Evolutionary conservation across 441 rosid species (phyloP), one percentile per base, ranked within the genome.

Genomic region (Isatis lusitanica): DNA sequence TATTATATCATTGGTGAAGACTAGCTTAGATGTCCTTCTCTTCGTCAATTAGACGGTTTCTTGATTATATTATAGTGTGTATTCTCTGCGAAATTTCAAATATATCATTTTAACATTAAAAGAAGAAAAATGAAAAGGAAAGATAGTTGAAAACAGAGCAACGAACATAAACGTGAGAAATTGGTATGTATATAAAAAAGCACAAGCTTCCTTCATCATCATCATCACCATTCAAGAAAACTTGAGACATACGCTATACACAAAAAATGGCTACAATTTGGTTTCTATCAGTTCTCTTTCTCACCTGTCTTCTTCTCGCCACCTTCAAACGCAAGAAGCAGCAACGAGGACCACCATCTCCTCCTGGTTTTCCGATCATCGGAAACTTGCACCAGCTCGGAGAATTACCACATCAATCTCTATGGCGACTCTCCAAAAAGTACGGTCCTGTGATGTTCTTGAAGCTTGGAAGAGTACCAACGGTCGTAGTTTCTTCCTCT

Each of bases 311-410:
- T 40, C 44, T 74, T 58, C 26, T 74, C 6, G 13, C 66, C 36
- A 43, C 2, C 17, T 16, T 53, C 18, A 63, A 63, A 56, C 57
- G 17, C 57, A 55, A 62, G 69, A 64, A 44, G 17, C 57, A 18
- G 4, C 59, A 47, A 70, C 50, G 46, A 0, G 0, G 1, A 13
- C 82, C 85, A 13, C 90, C 90, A 9, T 63, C 87, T 61, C 93
- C 93, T 43, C 75, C 87, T 9, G 74, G 61, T 75, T 76, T 86
- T 30, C 88, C 93, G 3, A 39, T 88, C 30, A 21, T 88, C 12
- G 90, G 90, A 11, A 86, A 85, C 71, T 74, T 86, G 40, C 89
- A 81, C 63, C 89, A 85, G 50, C 68, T 88, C 11, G 79, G 85
- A 3, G 55, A 57, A 9, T 38, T 79, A 79, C 83, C 79, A 6